Percentiles rank a stretch among this genome's conserved stretches.
phyloP scores from a whole-genome alignment of 1,284 basidiomycete genomes.

The Sanghuangporus weigelae region DNA sequence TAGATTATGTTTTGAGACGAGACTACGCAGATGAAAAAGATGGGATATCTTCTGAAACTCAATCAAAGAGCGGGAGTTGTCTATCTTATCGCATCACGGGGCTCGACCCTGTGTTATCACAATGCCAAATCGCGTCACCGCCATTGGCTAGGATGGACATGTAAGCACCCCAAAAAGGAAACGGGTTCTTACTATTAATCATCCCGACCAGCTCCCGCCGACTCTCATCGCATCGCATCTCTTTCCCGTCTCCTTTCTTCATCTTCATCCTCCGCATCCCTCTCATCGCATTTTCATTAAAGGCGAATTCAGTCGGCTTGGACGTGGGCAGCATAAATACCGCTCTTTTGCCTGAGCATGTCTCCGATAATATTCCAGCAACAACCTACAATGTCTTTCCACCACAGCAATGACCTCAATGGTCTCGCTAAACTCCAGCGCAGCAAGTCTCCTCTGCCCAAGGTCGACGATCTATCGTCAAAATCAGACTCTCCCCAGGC shows the following conservation, averaged over 20 bases:
- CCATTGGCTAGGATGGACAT: not conserved
- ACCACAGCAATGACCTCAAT: slow-evolving; percentile 29
- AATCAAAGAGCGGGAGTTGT: not conserved
- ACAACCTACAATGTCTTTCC: slow-evolving; percentile 41
- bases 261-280: not conserved
- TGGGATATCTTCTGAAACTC: not conserved
- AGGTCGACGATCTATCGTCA: slow-evolving; percentile 1
- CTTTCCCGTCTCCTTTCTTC: slow-evolving; percentile 1
- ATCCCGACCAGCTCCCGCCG: not conserved
- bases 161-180: not conserved
- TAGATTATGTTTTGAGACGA: not conserved
- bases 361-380: slow-evolving; percentile 38
- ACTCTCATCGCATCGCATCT: not conserved
- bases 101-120: not conserved
- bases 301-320: slow-evolving; percentile 2
- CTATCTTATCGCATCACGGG: slow-evolving; percentile 4
- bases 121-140: not conserved
- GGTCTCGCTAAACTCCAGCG: slow-evolving; percentile 38
- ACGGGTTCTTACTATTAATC: not conserved
- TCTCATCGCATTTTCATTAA: not conserved
- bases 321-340: slow-evolving; percentile 17
- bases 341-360: slow-evolving; percentile 20
- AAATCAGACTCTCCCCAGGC: not conserved
- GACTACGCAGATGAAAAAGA: not conserved
- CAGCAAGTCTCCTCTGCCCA: slow-evolving; percentile 14